phyloP scores from a whole-genome alignment of 306 rosid genomes.

The Vicia faba region DNA sequence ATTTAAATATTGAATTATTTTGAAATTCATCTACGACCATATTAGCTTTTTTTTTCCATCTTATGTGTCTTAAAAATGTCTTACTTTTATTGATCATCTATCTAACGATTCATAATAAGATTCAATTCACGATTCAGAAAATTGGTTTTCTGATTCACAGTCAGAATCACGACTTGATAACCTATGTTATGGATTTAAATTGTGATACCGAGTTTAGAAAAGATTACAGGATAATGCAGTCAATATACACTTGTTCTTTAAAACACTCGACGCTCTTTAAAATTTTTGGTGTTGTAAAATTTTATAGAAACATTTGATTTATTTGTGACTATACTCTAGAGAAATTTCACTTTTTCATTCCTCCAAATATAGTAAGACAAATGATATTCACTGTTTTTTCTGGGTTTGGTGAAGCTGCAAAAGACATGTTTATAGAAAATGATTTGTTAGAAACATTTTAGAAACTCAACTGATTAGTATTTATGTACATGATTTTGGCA shows the following conservation, averaged over 20 bases:
- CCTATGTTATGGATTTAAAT: constrained; percentile 1
- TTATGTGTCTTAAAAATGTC: background rate
- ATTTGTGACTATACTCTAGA: background rate
- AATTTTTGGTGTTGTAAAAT: background rate
- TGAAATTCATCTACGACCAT: background rate
- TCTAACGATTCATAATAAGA: background rate
- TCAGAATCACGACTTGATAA: background rate
- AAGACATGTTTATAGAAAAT: background rate
- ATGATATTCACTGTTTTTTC: constrained; percentile 8
- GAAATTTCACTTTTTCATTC: constrained; percentile 16
- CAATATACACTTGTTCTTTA: background rate
- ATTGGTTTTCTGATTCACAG: background rate
- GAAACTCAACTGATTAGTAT: constrained; percentile 9
- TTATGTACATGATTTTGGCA: constrained; percentile 2
- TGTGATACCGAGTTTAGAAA: background rate
- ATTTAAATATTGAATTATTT: background rate
- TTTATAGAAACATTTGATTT: constrained; percentile 9
- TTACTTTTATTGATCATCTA: background rate
- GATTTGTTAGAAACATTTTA: background rate
- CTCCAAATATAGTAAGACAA: constrained; percentile 6
- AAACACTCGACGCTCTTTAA: background rate
- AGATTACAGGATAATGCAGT: background rate
- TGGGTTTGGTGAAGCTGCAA: constrained; percentile 9
- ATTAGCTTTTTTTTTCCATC: background rate
- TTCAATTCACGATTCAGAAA: background rate